Evolutionary conservation across 1,139 yeast species (phyloP), one percentile per base, ranked within the genome.

Genomic region (Candida dubliniensis): DNA sequence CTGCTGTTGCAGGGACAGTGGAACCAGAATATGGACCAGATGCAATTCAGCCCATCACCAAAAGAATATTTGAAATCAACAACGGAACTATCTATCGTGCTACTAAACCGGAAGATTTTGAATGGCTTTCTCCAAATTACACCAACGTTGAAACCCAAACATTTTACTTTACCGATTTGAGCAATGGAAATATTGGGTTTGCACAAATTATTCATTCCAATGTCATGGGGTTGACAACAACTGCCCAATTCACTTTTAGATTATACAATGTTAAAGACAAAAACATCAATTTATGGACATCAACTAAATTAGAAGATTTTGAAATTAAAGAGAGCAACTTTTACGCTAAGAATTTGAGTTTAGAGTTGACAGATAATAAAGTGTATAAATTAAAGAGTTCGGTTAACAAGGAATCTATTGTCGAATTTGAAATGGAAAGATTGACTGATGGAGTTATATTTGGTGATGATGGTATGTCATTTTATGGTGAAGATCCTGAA

Each of bases 111-210:
- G 76, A 76, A 9, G 99, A 93, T 64, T 79, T 89, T 58, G 66
- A 71, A 48, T 93, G 96, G 95, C 65, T 71, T 47, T 70, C 75
- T 31, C 97, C 96, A 13, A 70, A 75, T 39, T 83, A 79, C 57
- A 89, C 98, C 47, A 89, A 90, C 63, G 99, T 93, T 38, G 99
- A 93, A 69, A 93, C 99, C 13, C 95, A 87, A 63, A 86, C 95
- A 24, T 93, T 91, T 59, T 93, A 93, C 68, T 89, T 89, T 67
- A 74, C 82, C 35, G 81, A 82, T 56, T 66, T 81, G 52, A 72
- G 74, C 36, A 67, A 79, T 15, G 89, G 88, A 2, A 74, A 82
- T 60, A 71, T 79, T 45, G 98, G 98, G 0, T 90, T 93, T 68
- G 96, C 90, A 25, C 99, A 93, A 70, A 79, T 93, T 51, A 93